Evolutionary conservation across 192 early-diverging fungal genomes (phyloP).

Genomic region (Mortierella hygrophila): DNA sequence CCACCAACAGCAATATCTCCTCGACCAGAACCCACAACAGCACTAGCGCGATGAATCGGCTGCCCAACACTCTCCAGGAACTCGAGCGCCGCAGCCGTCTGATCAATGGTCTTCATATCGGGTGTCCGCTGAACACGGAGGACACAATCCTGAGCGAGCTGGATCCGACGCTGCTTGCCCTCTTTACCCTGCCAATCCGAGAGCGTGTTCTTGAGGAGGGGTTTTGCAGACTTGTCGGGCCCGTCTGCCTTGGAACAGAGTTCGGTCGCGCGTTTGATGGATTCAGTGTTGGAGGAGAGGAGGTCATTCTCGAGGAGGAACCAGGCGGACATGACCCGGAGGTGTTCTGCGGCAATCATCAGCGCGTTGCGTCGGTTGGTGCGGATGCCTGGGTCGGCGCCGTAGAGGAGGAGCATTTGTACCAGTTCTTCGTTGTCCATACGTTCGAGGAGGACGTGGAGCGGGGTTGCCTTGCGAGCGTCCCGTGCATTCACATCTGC

Average conservation of each 20-base stretch:
- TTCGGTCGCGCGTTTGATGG: constrained; percentile 41
- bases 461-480: constrained; percentile 24
- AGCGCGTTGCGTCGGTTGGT: constrained; percentile 41
- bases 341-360: constrained; percentile 37
- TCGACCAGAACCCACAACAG: neutral
- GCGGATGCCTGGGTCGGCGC: constrained; percentile 45
- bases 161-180: constrained; percentile 31
- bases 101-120: constrained; percentile 51
- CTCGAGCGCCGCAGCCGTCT: constrained; percentile 45
- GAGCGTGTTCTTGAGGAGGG: constrained; percentile 52
- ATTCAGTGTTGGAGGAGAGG: constrained; percentile 42
- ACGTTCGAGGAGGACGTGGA: constrained; percentile 41
- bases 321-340: constrained; percentile 51
- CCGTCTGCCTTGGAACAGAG: constrained; percentile 54
- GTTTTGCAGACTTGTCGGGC: constrained; percentile 48
- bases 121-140: constrained; percentile 42
- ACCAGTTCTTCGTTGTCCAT: constrained; percentile 53
- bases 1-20: neutral
- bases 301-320: constrained; percentile 56
- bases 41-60: constrained; percentile 13
- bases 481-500: constrained; percentile 51
- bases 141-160: constrained; percentile 49
- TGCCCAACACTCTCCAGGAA: constrained; percentile 38
- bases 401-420: constrained; percentile 48
- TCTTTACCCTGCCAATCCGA: constrained; percentile 52